phyloP scores from a whole-genome alignment of 176 grass and related monocot species.

The Aechmea fasciata region DNA sequence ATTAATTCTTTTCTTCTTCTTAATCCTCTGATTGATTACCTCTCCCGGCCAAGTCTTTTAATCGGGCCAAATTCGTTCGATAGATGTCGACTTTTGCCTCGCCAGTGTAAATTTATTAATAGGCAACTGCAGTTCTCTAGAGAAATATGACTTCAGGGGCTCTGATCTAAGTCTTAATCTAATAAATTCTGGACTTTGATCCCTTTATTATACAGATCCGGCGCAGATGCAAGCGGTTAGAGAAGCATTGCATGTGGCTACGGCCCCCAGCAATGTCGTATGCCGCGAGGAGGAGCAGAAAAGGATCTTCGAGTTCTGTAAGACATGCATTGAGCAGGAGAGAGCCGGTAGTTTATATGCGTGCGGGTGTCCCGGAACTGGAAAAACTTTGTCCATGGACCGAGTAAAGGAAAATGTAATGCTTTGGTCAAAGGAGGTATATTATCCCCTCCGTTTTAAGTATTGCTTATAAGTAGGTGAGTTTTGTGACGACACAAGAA shows the following conservation, averaged over 20 bases:
- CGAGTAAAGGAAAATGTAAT: constrained; percentile 47
- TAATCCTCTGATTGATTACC: too few relatives aligned
- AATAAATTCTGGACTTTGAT: background rate
- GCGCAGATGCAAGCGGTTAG: constrained; percentile 64
- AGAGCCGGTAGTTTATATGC: constrained; percentile 67
- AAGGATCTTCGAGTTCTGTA: constrained; percentile 65
- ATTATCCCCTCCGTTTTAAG: background rate
- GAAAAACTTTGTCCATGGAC: constrained; percentile 76
- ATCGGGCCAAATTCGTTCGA: too few relatives aligned
- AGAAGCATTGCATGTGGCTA: constrained; percentile 68
- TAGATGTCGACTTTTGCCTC: too few relatives aligned
- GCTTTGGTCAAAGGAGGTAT: constrained; percentile 60
- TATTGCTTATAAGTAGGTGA: too few relatives aligned
- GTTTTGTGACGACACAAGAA: too few relatives aligned
- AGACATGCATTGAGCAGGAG: constrained; percentile 40
- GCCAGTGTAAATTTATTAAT: too few relatives aligned
- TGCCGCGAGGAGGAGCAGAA: constrained; percentile 73
- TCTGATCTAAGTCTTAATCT: too few relatives aligned
- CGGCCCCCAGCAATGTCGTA: constrained; percentile 44
- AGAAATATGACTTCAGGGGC: too few relatives aligned
- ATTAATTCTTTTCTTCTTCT: too few relatives aligned
- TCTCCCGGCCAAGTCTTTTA: too few relatives aligned
- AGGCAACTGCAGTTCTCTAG: too few relatives aligned
- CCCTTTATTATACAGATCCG: constrained; percentile 37
- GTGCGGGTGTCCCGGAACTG: constrained; percentile 78